Base-by-base conservation (phyloP, 805 yeast species). In the Kluyveromyces lactis region DNA sequence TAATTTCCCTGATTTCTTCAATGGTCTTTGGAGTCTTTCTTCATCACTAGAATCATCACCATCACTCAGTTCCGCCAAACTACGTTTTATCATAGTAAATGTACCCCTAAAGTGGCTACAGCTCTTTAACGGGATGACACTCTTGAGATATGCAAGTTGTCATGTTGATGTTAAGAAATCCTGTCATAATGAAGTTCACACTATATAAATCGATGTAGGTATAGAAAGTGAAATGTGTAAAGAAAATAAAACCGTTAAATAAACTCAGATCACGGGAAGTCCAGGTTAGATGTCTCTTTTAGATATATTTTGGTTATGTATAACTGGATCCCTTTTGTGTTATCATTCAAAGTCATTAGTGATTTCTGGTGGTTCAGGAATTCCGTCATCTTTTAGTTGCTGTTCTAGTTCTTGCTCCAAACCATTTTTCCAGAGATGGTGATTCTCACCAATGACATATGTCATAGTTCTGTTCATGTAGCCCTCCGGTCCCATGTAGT, bases 371-470 rank as follows among this genome's bases (percentile, higher is more conserved):
- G 33, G 34, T 33, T 40, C 39, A 9, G 62, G 60, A 15, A 59
- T 53, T 2, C 59, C 60, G 26, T 55, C 62, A 16, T 42, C 43
- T 28, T 49, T 47, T 33, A 57, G 29, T 38, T 56, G 61, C 13
- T 41, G 47, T 4, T 41, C 38, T 3, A 50, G 53, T 33, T 51
- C 65, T 8, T 50, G 50, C 33, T 52, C 50, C 32, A 61, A 38
- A 4, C 63, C 66, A 31, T 55, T 49, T 13, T 53, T 47, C 92
- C 94, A 87, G 23, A 89, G 67, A 26, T 74, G 79, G 54, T 86
- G 95, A 42, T 76, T 75, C 51, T 85, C 95, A 8, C 90, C 86
- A 28, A 89, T 46, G 4, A 73, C 63, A 58, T 81, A 89, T 0
- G 79, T 69, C 26, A 90, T 58, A 0, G 79, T 80, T 42, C 70